A percentile compares a stretch with the other conserved stretches of the same genome.
These are phyloP conservation scores for Phalaenopsis hybrid DNA, from an alignment of 116 monocot genomes.

Conservation along the genomic window DNA sequence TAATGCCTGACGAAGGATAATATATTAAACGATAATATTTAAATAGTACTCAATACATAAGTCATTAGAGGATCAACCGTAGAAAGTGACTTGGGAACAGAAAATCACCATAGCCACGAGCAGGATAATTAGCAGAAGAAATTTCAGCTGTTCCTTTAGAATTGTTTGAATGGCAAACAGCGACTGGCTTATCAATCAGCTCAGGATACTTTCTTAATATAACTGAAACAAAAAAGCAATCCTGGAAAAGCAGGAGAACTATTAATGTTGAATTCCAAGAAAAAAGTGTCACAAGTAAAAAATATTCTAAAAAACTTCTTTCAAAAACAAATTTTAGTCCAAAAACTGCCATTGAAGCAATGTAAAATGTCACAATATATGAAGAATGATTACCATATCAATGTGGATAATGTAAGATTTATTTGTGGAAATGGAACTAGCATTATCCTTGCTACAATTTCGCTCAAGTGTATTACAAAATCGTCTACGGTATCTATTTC, in stretches of 20 bases:
- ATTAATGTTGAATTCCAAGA: not conserved
- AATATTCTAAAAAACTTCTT: not conserved
- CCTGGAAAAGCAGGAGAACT: slow-evolving; percentile 33
- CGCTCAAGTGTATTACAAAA: slow-evolving; percentile 32
- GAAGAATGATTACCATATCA: slow-evolving; percentile 68
- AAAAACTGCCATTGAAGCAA: not conserved
- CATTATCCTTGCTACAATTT: slow-evolving; percentile 13
- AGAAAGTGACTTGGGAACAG: slow-evolving; percentile 8
- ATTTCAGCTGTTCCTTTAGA: slow-evolving; percentile 96
- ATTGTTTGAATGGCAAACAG: slow-evolving; percentile 93
- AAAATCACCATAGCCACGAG: slow-evolving; percentile 54
- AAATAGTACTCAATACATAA: not conserved
- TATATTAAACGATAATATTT: not conserved
- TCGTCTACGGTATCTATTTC: slow-evolving; percentile 70
- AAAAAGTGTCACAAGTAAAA: not conserved
- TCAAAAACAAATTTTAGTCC: not conserved
- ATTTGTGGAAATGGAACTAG: slow-evolving; percentile 3
- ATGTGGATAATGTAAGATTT: slow-evolving; percentile 65
- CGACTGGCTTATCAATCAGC: slow-evolving; percentile 80
- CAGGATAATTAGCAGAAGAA: slow-evolving; percentile 96
- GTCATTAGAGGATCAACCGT: not conserved
- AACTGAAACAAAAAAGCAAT: slow-evolving; percentile 95
- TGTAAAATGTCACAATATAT: not conserved
- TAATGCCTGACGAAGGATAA: slow-evolving; percentile 49
- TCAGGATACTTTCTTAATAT: slow-evolving; percentile 61